These are phyloP conservation scores for Basipetospora chlamydospora DNA, from an alignment of 2,329 filamentous ascomycete genomes.

Conservation along the genomic window DNA sequence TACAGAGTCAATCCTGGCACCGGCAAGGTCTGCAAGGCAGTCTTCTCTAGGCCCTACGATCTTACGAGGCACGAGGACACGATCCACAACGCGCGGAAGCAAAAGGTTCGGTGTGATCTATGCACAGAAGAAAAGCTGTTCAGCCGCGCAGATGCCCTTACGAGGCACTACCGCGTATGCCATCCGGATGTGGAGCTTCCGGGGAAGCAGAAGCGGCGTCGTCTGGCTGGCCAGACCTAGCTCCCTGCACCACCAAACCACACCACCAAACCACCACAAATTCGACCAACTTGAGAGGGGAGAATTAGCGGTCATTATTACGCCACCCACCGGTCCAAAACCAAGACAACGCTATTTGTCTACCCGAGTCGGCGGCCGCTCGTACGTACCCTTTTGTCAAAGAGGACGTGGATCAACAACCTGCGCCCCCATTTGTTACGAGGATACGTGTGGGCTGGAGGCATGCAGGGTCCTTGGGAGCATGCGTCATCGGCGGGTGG, in stretches of 20 bases:
- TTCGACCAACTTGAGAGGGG: no score
- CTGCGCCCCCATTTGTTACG: no score
- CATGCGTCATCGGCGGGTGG: not conserved
- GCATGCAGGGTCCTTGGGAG: not conserved
- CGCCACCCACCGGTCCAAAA: no score
- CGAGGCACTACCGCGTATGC: slow-evolving; percentile 84
- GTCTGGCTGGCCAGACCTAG: not conserved
- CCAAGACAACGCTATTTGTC: no score
- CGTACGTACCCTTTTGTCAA: no score
- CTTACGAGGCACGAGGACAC: slow-evolving; percentile 93
- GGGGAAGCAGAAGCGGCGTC: slow-evolving; percentile 37
- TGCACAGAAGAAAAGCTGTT: slow-evolving; percentile 97
- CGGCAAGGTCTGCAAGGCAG: slow-evolving; percentile 82
- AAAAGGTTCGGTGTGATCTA: slow-evolving; percentile 83
- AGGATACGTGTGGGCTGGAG: not conserved
- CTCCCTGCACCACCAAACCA: no score
- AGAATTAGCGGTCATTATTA: no score
- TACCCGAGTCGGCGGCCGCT: no score
- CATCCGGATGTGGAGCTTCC: slow-evolving; percentile 78
- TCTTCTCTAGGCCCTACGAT: slow-evolving; percentile 93
- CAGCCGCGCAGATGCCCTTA: slow-evolving; percentile 85
- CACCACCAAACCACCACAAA: no score
- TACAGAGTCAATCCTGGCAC: slow-evolving; percentile 89
- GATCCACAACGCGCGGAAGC: slow-evolving; percentile 87
- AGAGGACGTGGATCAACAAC: no score